Evolutionary conservation across 202 grass and related monocot genomes (phyloP).

Genomic region (Elaeis oleifera): DNA sequence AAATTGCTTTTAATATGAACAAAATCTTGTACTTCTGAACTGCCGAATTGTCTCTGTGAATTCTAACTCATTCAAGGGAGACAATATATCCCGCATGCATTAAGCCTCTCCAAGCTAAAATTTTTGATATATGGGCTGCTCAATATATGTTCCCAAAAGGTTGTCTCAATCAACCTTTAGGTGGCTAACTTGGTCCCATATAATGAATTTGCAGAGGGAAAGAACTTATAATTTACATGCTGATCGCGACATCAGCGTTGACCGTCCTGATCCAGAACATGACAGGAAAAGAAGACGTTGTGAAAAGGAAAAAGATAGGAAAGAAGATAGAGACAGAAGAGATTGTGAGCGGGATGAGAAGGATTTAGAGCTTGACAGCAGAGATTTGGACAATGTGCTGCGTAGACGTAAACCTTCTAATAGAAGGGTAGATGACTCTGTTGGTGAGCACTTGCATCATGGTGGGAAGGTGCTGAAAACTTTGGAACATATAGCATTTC

Average conservation of each 20-base stretch:
- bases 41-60: no score
- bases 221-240: background rate
- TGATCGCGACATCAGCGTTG: constrained; percentile 14
- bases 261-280: constrained; percentile 18
- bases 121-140: background rate
- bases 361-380: constrained; percentile 17
- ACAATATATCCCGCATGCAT: no score
- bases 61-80: no score
- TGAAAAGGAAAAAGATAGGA: constrained; percentile 22
- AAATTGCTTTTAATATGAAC: background rate
- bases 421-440: constrained; percentile 13
- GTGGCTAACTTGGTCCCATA: background rate
- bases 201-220: constrained; percentile 6
- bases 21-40: background rate
- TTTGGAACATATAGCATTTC: constrained; percentile 9
- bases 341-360: constrained; percentile 19
- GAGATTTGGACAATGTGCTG: constrained; percentile 8
- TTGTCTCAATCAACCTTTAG: background rate
- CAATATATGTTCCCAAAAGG: background rate
- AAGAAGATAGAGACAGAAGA: constrained; percentile 20
- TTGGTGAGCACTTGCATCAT: constrained; percentile 1
- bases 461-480: constrained; percentile 7
- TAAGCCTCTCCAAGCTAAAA: no score
- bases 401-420: constrained; percentile 6
- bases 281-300: constrained; percentile 17